Evolutionary conservation across 345 rosid genomes (phyloP).

Genomic region (Gossypium herbaceum): DNA sequence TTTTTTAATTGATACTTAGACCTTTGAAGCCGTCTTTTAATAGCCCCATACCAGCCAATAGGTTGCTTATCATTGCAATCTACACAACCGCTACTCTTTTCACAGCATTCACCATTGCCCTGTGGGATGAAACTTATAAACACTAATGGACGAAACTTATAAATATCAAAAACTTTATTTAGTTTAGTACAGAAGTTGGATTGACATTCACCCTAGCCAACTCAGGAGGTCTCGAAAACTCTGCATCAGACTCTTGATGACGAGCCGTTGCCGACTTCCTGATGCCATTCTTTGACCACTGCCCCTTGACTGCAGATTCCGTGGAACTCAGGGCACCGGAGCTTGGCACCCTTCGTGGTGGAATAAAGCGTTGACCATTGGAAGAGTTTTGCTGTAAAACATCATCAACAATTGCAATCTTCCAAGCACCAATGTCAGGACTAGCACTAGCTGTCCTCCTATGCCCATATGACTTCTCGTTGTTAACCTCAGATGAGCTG

Average conservation of each 20-base stretch:
- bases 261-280: conserved; percentile 57
- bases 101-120: conserved; percentile 55
- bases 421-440: conserved; percentile 60
- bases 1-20: conserved; percentile 78
- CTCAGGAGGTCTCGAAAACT: conserved; percentile 42
- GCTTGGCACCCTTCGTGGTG: conserved; percentile 69
- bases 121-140: conserved; percentile 25
- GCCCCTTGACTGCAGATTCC: conserved; percentile 46
- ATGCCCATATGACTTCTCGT: conserved; percentile 46
- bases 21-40: conserved; percentile 74
- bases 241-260: conserved; percentile 51
- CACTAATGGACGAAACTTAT: not conserved
- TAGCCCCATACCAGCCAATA: conserved; percentile 82
- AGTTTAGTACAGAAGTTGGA: not conserved
- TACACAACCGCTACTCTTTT: conserved; percentile 60
- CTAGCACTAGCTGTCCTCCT: conserved; percentile 82
- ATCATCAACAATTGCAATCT: conserved; percentile 50
- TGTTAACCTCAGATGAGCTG: conserved; percentile 26
- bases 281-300: conserved; percentile 51
- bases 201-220: conserved; percentile 43
- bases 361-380: conserved; percentile 32
- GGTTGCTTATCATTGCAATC: conserved; percentile 72
- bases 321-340: conserved; percentile 51
- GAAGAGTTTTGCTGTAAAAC: conserved; percentile 28
- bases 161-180: not conserved